A percentile compares a stretch with the other conserved stretches of the same genome.
phyloP scores from a whole-genome alignment of 164 flowering plant species.

The Piper betle region DNA sequence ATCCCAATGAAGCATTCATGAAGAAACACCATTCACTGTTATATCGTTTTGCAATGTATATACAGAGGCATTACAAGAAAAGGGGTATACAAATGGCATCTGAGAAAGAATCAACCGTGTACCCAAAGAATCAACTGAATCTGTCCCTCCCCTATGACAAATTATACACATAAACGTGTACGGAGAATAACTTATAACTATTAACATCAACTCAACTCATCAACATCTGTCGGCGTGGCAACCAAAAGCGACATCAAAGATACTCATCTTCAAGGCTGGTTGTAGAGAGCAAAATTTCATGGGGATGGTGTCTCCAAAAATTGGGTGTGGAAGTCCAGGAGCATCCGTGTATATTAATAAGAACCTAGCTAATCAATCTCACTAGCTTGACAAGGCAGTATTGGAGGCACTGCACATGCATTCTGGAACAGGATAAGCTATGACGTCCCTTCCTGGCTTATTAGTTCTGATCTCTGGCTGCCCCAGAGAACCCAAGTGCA shows the following conservation, averaged over 20 bases:
- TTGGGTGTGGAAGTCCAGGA: not conserved
- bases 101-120: not conserved
- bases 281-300: not conserved
- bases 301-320: not conserved
- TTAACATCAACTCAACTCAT: not conserved
- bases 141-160: not conserved
- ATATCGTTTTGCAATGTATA: too few relatives aligned
- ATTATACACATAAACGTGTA: not conserved
- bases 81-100: not conserved
- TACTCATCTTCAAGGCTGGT: not conserved
- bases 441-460: constrained; percentile 78
- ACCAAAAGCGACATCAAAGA: not conserved
- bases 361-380: not conserved
- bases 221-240: not conserved
- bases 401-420: constrained; percentile 72
- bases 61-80: too few relatives aligned
- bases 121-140: not conserved
- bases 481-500: constrained; percentile 76
- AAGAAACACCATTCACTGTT: too few relatives aligned
- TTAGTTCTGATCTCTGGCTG: constrained; percentile 73
- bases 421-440: constrained; percentile 81
- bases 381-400: not conserved
- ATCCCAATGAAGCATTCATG: too few relatives aligned
- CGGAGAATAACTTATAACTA: not conserved
- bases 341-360: not conserved